These are phyloP conservation scores for Aspergillus pseudotamarii DNA, from an alignment of 2,329 filamentous ascomycete genomes.

Conservation along the genomic window DNA sequence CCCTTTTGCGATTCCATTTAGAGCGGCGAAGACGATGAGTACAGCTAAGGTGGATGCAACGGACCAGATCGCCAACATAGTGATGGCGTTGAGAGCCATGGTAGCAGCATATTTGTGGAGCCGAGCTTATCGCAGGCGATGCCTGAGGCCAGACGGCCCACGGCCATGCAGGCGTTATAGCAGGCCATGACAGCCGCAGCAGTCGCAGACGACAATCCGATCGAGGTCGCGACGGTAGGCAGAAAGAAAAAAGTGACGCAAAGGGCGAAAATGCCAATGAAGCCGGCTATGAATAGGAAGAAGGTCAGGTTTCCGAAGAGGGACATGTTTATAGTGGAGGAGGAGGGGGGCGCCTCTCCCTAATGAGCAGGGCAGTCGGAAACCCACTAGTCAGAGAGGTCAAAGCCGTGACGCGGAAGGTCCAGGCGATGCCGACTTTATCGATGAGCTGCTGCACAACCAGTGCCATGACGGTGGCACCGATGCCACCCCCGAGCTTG, in stretches of 20 bases:
- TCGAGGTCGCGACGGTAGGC: background rate
- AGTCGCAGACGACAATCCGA: background rate
- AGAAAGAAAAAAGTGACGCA: background rate
- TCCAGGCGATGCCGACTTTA: background rate
- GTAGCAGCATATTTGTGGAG: background rate
- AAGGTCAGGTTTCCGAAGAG: background rate
- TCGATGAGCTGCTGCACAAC: background rate
- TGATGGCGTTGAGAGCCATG: background rate
- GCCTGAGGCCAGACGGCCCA: background rate
- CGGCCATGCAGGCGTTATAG: background rate
- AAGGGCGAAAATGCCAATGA: background rate
- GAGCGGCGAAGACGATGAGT: background rate
- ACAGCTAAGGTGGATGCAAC: background rate
- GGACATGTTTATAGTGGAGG: background rate
- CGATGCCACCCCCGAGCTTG: background rate
- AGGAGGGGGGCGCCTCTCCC: background rate
- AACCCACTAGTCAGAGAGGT: background rate
- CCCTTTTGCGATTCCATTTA: conserved; percentile 2
- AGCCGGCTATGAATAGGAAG: background rate
- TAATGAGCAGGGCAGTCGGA: background rate
- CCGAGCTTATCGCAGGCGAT: background rate
- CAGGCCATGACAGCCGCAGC: background rate
- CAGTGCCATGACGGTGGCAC: background rate
- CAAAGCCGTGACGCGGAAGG: background rate
- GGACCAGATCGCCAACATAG: conserved; percentile 1